A percentile compares a stretch with the other conserved stretches of the same genome.
Conservation (phyloP, 495 filamentous ascomycete genomes). For the Hypomontagnella monticulosa region DNA sequence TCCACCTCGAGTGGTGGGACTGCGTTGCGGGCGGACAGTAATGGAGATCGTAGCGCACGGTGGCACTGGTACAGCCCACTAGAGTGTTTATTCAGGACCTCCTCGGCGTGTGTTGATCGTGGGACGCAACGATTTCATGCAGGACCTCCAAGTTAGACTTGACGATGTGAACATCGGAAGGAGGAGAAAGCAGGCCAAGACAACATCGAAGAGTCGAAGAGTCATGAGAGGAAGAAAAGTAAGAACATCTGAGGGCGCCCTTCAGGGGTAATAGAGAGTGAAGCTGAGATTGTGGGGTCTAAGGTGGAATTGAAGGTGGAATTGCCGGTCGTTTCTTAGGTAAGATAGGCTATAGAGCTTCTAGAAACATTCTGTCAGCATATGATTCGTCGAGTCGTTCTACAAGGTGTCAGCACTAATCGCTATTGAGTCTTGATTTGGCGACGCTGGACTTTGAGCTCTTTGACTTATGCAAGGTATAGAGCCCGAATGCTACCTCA, state of each 20-base stretch:
- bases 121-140: slow-evolving; percentile 2
- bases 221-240: slow-evolving; percentile 7
- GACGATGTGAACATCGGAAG: slow-evolving; percentile 3
- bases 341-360: slow-evolving; percentile 29
- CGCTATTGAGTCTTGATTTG: slow-evolving; percentile 14
- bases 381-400: slow-evolving; percentile 19
- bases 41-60: not conserved
- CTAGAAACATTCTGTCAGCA: slow-evolving; percentile 25
- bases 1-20: not conserved
- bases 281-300: slow-evolving; percentile 17
- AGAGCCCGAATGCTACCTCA: slow-evolving; percentile 27
- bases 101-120: too few species aligned
- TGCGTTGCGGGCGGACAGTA: not conserved
- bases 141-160: slow-evolving; percentile 2
- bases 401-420: slow-evolving; percentile 29
- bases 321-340: slow-evolving; percentile 23
- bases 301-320: slow-evolving; percentile 2
- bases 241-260: slow-evolving; percentile 6
- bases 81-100: not conserved
- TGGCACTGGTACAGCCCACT: not conserved
- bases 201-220: slow-evolving; percentile 5
- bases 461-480: slow-evolving; percentile 2
- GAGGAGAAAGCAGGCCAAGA: slow-evolving; percentile 1
- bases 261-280: slow-evolving; percentile 20
- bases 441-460: slow-evolving; percentile 30